These are phyloP conservation scores for Musa beccarii DNA, from an alignment of 176 grass and related monocot species.

Conservation along the genomic window DNA sequence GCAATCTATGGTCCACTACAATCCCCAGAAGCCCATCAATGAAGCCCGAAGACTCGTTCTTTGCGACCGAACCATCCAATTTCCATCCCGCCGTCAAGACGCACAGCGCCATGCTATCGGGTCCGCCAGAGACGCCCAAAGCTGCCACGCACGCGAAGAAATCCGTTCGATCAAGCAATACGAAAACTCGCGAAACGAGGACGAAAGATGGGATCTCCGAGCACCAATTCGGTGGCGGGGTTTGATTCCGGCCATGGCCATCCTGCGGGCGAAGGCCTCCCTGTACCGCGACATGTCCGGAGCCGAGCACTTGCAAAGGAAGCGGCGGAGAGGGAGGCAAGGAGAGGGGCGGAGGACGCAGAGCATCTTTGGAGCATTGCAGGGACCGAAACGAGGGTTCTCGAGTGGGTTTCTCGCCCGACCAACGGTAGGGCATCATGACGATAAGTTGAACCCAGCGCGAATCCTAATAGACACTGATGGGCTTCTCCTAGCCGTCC, in stretches of 20 bases:
- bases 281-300: slow-evolving; percentile 32
- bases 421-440: background rate
- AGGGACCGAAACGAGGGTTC: background rate
- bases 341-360: slow-evolving; percentile 25
- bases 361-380: slow-evolving; percentile 12
- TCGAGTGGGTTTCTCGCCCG: too few species aligned
- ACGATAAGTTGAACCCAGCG: background rate
- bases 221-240: slow-evolving; percentile 74
- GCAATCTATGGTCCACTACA: slow-evolving; percentile 70
- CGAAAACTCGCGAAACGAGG: background rate
- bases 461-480: too few species aligned
- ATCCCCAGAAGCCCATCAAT: slow-evolving; percentile 73
- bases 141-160: slow-evolving; percentile 24
- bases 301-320: slow-evolving; percentile 27
- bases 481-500: background rate
- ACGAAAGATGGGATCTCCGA: background rate
- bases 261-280: slow-evolving; percentile 49
- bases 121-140: slow-evolving; percentile 80
- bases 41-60: slow-evolving; percentile 24
- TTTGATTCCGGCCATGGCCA: slow-evolving; percentile 75
- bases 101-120: slow-evolving; percentile 88
- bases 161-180: background rate
- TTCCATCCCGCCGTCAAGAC: slow-evolving; percentile 70
- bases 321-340: slow-evolving; percentile 32
- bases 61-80: slow-evolving; percentile 19